Evolutionary conservation across 805 yeast genomes (phyloP).

Genomic region (Starmerella cellae): DNA sequence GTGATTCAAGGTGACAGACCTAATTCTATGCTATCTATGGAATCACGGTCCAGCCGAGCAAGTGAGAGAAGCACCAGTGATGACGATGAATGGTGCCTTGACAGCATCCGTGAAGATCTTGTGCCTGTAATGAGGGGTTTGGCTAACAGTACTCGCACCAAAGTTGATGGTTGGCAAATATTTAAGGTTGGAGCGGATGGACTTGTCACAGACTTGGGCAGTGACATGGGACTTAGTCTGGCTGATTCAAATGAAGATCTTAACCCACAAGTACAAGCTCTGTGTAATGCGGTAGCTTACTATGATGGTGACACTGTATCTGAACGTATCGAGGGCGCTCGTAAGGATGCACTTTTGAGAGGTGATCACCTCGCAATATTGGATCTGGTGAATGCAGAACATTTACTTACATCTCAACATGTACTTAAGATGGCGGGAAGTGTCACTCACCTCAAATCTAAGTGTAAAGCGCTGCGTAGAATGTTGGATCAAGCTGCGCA

Average conservation of each 20-base stretch:
- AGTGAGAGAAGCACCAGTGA: slow-evolving; percentile 3
- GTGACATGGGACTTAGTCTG: slow-evolving; percentile 14
- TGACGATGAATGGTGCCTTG: slow-evolving; percentile 26
- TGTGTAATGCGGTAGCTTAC: slow-evolving; percentile 13
- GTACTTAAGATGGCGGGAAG: not conserved
- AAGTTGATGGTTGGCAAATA: slow-evolving; percentile 26
- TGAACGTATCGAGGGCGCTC: slow-evolving; percentile 7
- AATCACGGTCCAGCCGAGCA: not conserved
- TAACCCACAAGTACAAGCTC: not conserved
- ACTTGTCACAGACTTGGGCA: slow-evolving; percentile 22
- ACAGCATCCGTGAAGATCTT: slow-evolving; percentile 24
- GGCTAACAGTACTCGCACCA: slow-evolving; percentile 13
- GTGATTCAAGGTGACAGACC: not conserved
- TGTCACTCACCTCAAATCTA: not conserved
- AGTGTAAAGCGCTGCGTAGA: slow-evolving; percentile 5
- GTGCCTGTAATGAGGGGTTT: slow-evolving; percentile 26
- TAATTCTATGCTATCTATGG: not conserved
- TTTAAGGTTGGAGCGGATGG: slow-evolving; percentile 25
- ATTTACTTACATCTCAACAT: not conserved
- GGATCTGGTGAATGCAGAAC: slow-evolving; percentile 4
- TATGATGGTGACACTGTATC: slow-evolving; percentile 1
- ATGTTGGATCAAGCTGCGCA: slow-evolving; percentile 12
- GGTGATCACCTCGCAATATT: slow-evolving; percentile 14
- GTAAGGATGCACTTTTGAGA: slow-evolving; percentile 12
- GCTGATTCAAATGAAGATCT: not conserved